Evolutionary conservation across 2,329 filamentous ascomycete genomes (phyloP), one percentile per base, ranked within the genome.

Genomic region (Intubia oerlemansii): DNA sequence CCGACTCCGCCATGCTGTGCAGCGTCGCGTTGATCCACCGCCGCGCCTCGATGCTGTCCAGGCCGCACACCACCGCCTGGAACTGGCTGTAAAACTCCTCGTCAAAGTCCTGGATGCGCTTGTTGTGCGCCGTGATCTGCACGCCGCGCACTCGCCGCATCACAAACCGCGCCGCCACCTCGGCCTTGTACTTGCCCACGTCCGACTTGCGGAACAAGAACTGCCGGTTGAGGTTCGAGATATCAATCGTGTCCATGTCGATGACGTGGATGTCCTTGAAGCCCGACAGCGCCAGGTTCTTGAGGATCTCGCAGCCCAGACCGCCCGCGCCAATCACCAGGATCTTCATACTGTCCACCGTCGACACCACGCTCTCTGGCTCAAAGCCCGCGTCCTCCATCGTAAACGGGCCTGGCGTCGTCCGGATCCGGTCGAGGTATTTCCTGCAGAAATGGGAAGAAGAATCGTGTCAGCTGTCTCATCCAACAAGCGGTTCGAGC

Each of bases 171-270:
- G 88, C 88, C 4, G 88, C 88, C 24, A 92, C 79, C 45, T 88
- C 80, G 28, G 90, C 88, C 53, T 98, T 98, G 40, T 66, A 79
- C 44, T 81, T 85, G 21, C 90, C 88, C 17, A 98, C 85, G 48
- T 98, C 88, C 34, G 70, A 60, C 41, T 84, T 66, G 14, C 88
- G 79, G 52, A 98, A 98, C 34, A 98, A 68, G 45, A 98, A 98
- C 44, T 98, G 88, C 24, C 88, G 76, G 52, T 98, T 98, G 14
- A 98, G 64, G 48, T 98, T 98, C 28, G 84, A 93, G 35, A 98
- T 85, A 46, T 98, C 88, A 49, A 98, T 98, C 2, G 85, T 98
- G 51, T 98, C 82, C 88, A 98, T 98, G 53, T 98, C 88, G 42
- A 98, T 95, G 34, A 98, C 88, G 56, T 98, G 82, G 40, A 98